phyloP scores from a whole-genome alignment of 164 flowering plant genomes.

The Tinospora cordifolia region DNA sequence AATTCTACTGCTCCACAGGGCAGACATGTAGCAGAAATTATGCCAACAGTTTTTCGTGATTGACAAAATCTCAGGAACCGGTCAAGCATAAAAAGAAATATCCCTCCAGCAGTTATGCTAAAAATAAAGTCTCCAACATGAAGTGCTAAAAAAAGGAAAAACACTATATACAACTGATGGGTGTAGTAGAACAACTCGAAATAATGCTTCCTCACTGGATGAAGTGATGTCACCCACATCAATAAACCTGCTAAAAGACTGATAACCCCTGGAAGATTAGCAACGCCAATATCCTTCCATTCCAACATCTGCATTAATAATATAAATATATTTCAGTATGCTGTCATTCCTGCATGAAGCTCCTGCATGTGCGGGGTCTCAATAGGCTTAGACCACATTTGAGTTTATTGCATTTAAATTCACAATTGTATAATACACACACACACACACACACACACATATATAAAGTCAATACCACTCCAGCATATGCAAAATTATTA shows the following conservation, averaged over 20 bases:
- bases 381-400: too few relatives aligned
- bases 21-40: conserved; percentile 57
- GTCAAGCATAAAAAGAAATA: conserved; percentile 76
- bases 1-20: conserved; percentile 82
- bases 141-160: conserved; percentile 68
- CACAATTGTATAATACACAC: too few relatives aligned
- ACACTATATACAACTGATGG: conserved; percentile 76
- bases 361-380: too few relatives aligned
- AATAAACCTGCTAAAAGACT: conserved; percentile 70
- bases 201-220: conserved; percentile 48
- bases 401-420: too few relatives aligned
- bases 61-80: conserved; percentile 86
- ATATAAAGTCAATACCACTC: too few relatives aligned
- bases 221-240: conserved; percentile 88
- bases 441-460: too few relatives aligned
- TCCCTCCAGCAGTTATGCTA: conserved; percentile 62
- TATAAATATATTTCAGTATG: neutral
- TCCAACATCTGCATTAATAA: conserved; percentile 43
- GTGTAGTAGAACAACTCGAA: conserved; percentile 92
- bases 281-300: conserved; percentile 61
- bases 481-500: neutral
- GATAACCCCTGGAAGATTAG: conserved; percentile 76
- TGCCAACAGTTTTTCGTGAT: conserved; percentile 52
- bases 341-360: neutral
- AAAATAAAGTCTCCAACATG: conserved; percentile 78